These are phyloP conservation scores for Geotrichum restrictum DNA, from an alignment of 1,139 yeast species.

Conservation along the genomic window DNA sequence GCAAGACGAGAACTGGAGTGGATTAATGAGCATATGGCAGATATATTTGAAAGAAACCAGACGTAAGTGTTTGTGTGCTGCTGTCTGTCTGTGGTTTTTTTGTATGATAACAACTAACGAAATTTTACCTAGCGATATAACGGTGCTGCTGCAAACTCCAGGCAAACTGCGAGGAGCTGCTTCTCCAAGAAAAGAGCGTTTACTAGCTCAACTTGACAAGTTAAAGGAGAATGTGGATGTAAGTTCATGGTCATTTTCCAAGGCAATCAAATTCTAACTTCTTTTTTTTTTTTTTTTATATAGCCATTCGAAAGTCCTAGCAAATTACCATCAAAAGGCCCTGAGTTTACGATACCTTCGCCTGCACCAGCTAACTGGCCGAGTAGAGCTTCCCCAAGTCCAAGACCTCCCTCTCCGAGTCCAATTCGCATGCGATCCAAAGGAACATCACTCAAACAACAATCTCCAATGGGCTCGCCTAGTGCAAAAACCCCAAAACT, in stretches of 20 bases:
- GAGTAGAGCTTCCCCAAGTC: neutral
- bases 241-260: no score
- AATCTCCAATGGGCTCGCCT: conserved; percentile 7
- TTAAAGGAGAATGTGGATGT: conserved; percentile 11
- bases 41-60: conserved; percentile 29
- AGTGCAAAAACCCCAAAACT: conserved; percentile 2
- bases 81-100: neutral
- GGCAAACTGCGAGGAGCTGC: conserved; percentile 32
- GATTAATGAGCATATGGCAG: conserved; percentile 36
- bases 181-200: conserved; percentile 36
- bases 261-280: no score
- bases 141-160: conserved; percentile 37
- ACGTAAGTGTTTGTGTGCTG: conserved; percentile 30
- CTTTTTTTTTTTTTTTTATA: neutral
- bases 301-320: conserved; percentile 9
- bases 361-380: neutral
- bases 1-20: conserved; percentile 42
- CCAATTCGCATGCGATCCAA: neutral
- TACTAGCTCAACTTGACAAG: conserved; percentile 26
- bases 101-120: conserved; percentile 5
- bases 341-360: neutral
- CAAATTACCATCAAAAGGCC: neutral
- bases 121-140: conserved; percentile 25
- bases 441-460: neutral
- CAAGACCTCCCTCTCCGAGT: conserved; percentile 4